Percentiles rank a stretch among this genome's conserved stretches.
phyloP scores from a whole-genome alignment of 2,329 filamentous ascomycete genomes.

The Blumeria graminis region DNA sequence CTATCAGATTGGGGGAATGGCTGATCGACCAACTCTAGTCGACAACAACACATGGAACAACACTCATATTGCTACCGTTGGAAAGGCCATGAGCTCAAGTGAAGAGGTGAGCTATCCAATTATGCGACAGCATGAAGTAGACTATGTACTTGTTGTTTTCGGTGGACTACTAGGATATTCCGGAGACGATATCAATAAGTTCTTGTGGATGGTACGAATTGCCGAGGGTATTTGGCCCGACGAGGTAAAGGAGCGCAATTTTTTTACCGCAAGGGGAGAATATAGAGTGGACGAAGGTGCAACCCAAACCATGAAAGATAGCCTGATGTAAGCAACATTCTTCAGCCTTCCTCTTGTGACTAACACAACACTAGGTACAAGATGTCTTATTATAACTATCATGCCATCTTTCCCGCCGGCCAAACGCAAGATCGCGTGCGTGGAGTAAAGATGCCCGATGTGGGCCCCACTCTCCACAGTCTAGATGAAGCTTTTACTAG shows the following conservation, averaged over 20 bases:
- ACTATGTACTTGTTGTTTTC: constrained; percentile 95
- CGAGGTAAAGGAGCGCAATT: constrained; percentile 89
- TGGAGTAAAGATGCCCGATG: constrained; percentile 52
- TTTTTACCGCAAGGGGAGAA: constrained; percentile 82
- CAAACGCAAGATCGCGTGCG: constrained; percentile 83
- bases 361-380: constrained; percentile 52
- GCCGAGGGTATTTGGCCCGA: constrained; percentile 99
- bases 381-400: constrained; percentile 99
- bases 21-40: constrained; percentile 83
- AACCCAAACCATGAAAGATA: constrained; percentile 95
- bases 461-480: constrained; percentile 65
- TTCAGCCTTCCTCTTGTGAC: constrained; percentile 2
- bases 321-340: constrained; percentile 56
- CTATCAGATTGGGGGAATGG: constrained; percentile 99
- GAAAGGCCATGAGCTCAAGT: constrained; percentile 92
- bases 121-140: constrained; percentile 93
- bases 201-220: constrained; percentile 98
- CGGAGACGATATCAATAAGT: constrained; percentile 98
- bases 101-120: constrained; percentile 98
- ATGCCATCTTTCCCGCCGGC: constrained; percentile 70
- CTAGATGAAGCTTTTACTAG: constrained; percentile 95
- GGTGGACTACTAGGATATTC: constrained; percentile 91
- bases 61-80: constrained; percentile 95
- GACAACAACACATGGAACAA: constrained; percentile 99
- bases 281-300: constrained; percentile 87